phyloP scores from a whole-genome alignment of 163 green algal genomes.

The Smithsoniella earleae region DNA sequence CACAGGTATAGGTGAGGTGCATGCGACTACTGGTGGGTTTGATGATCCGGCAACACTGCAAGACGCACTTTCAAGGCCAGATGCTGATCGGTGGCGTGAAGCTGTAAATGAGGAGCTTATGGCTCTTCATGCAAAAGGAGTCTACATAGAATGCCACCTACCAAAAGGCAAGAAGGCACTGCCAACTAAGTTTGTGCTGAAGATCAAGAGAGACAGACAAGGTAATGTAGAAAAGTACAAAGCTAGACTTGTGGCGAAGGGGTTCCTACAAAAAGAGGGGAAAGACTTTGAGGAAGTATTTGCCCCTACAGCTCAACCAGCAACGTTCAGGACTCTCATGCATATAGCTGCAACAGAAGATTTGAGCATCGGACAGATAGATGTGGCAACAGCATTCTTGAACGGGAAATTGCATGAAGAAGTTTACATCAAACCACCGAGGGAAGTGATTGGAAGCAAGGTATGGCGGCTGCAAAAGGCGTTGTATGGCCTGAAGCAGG shows the following conservation, averaged over 20 bases:
- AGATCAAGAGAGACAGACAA: constrained; percentile 40
- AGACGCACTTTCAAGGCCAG: background rate
- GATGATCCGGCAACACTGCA: background rate
- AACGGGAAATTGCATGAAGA: background rate
- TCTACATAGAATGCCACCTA: constrained; percentile 28
- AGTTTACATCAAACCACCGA: background rate
- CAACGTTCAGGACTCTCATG: background rate
- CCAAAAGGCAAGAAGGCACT: constrained; percentile 37
- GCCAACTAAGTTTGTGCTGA: constrained; percentile 46
- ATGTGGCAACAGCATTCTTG: background rate
- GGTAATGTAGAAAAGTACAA: background rate
- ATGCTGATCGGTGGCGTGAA: constrained; percentile 14
- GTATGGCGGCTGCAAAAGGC: constrained; percentile 37
- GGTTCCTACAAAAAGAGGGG: background rate
- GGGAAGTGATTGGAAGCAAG: background rate
- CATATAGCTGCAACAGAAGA: background rate
- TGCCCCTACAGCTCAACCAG: background rate
- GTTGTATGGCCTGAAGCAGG: constrained; percentile 46
- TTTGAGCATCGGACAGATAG: background rate
- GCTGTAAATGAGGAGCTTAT: constrained; percentile 33
- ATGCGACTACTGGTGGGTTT: no score
- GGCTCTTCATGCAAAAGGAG: constrained; percentile 33
- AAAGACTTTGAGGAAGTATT: background rate
- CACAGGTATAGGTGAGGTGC: background rate
- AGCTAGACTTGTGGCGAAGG: background rate